Conservation (phyloP, 2,329 filamentous ascomycete species). For the Trichoderma gracile region DNA sequence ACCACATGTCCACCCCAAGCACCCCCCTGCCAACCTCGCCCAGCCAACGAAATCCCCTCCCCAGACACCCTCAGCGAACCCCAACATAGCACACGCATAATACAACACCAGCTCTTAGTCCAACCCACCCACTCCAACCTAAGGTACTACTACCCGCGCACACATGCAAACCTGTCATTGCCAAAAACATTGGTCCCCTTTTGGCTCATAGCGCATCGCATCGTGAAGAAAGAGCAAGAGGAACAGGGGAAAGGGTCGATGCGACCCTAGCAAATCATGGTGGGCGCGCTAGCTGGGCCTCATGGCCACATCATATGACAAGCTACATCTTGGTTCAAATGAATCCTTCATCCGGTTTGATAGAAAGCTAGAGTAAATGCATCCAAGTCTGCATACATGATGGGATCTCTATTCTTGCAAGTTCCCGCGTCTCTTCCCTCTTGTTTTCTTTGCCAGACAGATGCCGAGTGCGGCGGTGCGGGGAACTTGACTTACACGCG, state of each 20-base stretch:
- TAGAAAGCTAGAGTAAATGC: no score
- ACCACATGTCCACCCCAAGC: constrained; percentile 17
- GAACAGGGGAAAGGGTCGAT: neutral
- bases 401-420: neutral
- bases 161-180: neutral
- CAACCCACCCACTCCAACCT: neutral
- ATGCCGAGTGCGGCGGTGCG: neutral
- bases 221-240: neutral
- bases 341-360: no score
- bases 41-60: constrained; percentile 12
- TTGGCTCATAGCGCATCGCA: neutral
- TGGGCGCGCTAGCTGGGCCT: constrained; percentile 25
- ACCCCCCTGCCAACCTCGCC: neutral
- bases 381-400: no score
- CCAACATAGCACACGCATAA: constrained; percentile 17
- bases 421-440: neutral
- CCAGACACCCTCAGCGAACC: neutral
- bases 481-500: neutral
- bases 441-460: neutral
- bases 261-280: constrained; percentile 1
- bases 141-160: neutral
- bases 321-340: constrained; percentile 12
- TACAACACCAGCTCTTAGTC: constrained; percentile 1
- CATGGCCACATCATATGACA: constrained; percentile 30
- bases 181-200: neutral